phyloP scores from a whole-genome alignment of 345 rosid genomes.

The Camelina hispida region DNA sequence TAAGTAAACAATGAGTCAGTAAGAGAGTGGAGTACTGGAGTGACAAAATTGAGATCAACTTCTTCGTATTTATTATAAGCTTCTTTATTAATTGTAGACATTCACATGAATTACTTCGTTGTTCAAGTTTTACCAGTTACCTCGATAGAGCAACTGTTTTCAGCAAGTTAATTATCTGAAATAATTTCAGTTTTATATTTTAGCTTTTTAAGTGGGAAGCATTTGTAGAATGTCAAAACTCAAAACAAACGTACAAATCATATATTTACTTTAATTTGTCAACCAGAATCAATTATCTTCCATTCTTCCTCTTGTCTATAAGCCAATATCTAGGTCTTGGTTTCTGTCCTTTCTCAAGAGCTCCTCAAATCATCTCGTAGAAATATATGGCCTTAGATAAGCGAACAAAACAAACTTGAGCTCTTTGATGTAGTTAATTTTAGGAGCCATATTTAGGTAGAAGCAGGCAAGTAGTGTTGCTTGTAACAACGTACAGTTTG shows the following conservation, averaged over 20 bases:
- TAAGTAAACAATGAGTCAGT: not conserved
- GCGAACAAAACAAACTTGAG: no score
- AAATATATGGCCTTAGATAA: no score
- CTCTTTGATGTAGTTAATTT: no score
- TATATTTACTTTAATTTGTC: not conserved
- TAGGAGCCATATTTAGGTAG: not conserved
- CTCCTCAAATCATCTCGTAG: not conserved
- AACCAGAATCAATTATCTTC: no score
- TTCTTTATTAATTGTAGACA: not conserved
- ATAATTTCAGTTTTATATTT: no score
- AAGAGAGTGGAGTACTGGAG: not conserved
- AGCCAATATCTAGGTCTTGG: no score
- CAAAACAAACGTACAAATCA: not conserved
- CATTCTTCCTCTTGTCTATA: no score
- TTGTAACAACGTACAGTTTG: not conserved
- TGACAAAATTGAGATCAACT: conserved; percentile 1
- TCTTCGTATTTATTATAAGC: not conserved
- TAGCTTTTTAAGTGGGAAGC: no score
- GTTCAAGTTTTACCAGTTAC: no score
- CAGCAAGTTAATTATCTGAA: not conserved
- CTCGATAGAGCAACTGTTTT: not conserved
- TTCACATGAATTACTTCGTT: not conserved
- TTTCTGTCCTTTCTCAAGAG: not conserved
- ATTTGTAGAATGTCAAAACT: no score
- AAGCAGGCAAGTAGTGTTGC: not conserved